Evolutionary conservation across 23 red algal species (phyloP).

Genomic region (Gracilaria gracilis): DNA sequence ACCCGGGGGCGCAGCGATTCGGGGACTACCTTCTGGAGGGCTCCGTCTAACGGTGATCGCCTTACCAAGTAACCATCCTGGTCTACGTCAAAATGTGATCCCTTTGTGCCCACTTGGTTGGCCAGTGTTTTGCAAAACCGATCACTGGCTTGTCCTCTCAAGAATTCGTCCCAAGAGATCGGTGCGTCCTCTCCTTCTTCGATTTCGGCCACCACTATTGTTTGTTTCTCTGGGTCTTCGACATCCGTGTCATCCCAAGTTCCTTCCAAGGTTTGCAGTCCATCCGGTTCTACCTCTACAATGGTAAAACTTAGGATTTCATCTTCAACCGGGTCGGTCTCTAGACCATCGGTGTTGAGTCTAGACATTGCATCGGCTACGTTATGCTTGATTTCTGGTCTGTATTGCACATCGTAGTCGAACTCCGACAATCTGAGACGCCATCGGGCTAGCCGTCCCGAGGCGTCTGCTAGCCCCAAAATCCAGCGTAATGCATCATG

Average conservation of each 20-base stretch:
- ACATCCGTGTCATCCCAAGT: not conserved
- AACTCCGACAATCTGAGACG: not conserved
- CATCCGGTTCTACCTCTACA: not conserved
- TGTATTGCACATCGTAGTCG: constrained; percentile 21
- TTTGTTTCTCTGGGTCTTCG: not conserved
- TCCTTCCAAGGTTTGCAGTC: not conserved
- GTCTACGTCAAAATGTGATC: not conserved
- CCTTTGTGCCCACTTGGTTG: not conserved
- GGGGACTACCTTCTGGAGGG: not conserved
- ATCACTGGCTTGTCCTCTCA: constrained; percentile 14
- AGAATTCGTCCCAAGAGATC: constrained; percentile 1
- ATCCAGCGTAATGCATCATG: constrained; percentile 23
- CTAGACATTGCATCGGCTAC: constrained; percentile 12
- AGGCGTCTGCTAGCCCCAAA: not conserved
- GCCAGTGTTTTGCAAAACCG: not conserved
- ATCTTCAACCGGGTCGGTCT: not conserved
- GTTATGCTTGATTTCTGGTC: not conserved
- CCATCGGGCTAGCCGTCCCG: constrained; percentile 10
- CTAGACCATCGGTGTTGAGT: not conserved
- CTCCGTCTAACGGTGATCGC: not conserved
- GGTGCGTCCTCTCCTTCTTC: constrained; percentile 7
- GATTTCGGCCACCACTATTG: not conserved
- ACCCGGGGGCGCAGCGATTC: no score
- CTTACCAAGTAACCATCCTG: not conserved
- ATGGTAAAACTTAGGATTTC: not conserved